Evolutionary conservation across 2,329 filamentous ascomycete species (phyloP), one percentile per base, ranked within the genome.

Genomic region (Colletotrichum sublineola): DNA sequence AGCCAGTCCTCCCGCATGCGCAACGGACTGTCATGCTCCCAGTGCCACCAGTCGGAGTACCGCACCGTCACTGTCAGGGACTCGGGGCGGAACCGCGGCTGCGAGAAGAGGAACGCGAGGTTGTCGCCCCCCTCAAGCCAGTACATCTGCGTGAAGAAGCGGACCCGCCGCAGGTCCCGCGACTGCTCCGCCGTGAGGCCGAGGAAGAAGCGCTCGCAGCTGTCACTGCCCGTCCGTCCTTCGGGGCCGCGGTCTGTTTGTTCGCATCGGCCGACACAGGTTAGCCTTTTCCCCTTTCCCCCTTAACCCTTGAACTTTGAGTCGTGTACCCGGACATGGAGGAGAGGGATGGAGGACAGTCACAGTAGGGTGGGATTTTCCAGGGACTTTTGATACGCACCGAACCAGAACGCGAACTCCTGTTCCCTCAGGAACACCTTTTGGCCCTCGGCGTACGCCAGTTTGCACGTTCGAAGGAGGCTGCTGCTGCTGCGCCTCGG

Each of bases 21-120:
- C 7, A 87, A 76, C 2, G 78, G 78, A 5, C 75, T 53, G 63
- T 85, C 80, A 0, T 61, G 0, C 74, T 86, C 83, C 85, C 84
- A 86, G 24, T 62, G 77, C 83, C 84, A 86, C 80, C 85, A 87
- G 72, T 88, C 86, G 2, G 85, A 81, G 69, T 88, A 86, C 0
- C 86, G 82, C 9, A 88, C 81, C 0, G 85, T 87, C 14, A 88
- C 75, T 0, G 81, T 84, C 1, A 88, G 63, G 2, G 71, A 75
- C 1, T 77, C 78, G 0, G 84, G 84, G 8, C 76, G 70, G 42
- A 86, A 80, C 15, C 77, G 66, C 0, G 72, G 75, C 53, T 76
- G 77, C 0, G 31, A 20, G 0, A 85, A 73, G 0, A 85, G 63
- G 0, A 29, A 1, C 8, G 74, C 42, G 1, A 85, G 69, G 15